A percentile compares a stretch with the other conserved stretches of the same genome.
Evolutionary conservation across 176 grass and related monocot genomes (phyloP).

Genomic region (Oryza brachyantha): DNA sequence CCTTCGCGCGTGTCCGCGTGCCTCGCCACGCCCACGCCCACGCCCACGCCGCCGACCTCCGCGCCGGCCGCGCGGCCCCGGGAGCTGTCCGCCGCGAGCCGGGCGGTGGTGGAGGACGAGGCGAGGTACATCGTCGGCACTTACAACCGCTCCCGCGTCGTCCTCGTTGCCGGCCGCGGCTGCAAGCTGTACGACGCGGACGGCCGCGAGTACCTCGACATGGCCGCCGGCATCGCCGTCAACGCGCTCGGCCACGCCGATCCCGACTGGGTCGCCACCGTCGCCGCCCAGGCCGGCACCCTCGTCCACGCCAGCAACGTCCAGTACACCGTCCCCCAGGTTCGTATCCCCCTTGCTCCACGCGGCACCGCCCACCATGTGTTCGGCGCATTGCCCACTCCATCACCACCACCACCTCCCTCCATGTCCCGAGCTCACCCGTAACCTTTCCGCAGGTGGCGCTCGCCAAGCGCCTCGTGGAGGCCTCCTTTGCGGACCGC

Average conservation of each 20-base stretch:
- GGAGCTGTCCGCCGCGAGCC: slow-evolving; percentile 50
- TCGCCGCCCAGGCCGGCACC: slow-evolving; percentile 36
- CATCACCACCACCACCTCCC: too few species aligned
- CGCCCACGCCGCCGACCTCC: not conserved
- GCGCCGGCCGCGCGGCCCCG: slow-evolving; percentile 4
- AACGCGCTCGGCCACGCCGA: slow-evolving; percentile 74
- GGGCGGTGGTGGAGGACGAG: slow-evolving; percentile 61
- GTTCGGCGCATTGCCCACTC: slow-evolving; percentile 30
- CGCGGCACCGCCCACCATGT: slow-evolving; percentile 35
- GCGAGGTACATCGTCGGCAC: slow-evolving; percentile 65
- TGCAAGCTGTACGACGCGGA: slow-evolving; percentile 84
- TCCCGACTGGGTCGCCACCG: slow-evolving; percentile 44
- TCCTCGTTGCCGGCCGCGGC: slow-evolving; percentile 56
- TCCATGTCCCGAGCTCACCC: not conserved
- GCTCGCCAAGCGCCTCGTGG: slow-evolving; percentile 71
- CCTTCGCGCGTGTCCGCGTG: slow-evolving; percentile 26
- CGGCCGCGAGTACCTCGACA: slow-evolving; percentile 83
- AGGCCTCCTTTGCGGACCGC: slow-evolving; percentile 77
- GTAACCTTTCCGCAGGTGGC: slow-evolving; percentile 32
- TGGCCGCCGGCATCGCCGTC: slow-evolving; percentile 84
- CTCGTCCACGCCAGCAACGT: slow-evolving; percentile 83
- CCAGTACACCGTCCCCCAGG: slow-evolving; percentile 66
- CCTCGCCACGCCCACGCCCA: slow-evolving; percentile 27
- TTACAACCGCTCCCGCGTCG: slow-evolving; percentile 66
- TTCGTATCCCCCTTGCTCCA: not conserved